phyloP scores from a whole-genome alignment of 306 rosid species.

The Lablab purpureus region DNA sequence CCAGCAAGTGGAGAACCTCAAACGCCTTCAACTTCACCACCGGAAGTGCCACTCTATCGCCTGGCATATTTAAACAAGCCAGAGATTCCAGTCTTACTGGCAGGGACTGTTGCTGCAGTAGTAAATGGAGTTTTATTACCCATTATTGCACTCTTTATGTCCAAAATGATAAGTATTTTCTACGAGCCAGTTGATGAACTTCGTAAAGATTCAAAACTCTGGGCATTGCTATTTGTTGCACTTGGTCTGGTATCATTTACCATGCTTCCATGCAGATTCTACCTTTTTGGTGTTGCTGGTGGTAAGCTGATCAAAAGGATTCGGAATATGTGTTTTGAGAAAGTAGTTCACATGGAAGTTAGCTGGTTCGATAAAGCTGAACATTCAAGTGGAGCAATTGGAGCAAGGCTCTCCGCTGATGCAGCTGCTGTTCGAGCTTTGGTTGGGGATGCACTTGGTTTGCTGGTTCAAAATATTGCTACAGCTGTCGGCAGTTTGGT shows the following conservation, averaged over 20 bases:
- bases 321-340: slow-evolving; percentile 59
- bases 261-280: slow-evolving; percentile 51
- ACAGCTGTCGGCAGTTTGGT: slow-evolving; percentile 52
- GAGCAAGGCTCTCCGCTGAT: slow-evolving; percentile 65
- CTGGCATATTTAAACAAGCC: slow-evolving; percentile 84
- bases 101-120: slow-evolving; percentile 70
- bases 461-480: slow-evolving; percentile 59
- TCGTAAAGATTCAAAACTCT: slow-evolving; percentile 69
- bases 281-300: slow-evolving; percentile 64
- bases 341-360: slow-evolving; percentile 61
- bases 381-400: slow-evolving; percentile 61
- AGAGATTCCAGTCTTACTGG: slow-evolving; percentile 68
- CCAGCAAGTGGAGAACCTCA: slow-evolving; percentile 41
- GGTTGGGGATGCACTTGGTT: slow-evolving; percentile 69
- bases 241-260: slow-evolving; percentile 56
- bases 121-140: slow-evolving; percentile 63
- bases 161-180: slow-evolving; percentile 61
- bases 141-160: slow-evolving; percentile 60
- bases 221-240: slow-evolving; percentile 66
- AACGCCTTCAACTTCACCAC: slow-evolving; percentile 47
- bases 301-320: slow-evolving; percentile 58
- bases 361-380: slow-evolving; percentile 82
- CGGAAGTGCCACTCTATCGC: slow-evolving; percentile 64
- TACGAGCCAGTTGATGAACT: slow-evolving; percentile 69
- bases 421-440: slow-evolving; percentile 63